These are phyloP conservation scores for Filobasidium wieringae DNA, from an alignment of 768 basidiomycete genomes.

Conservation along the genomic window DNA sequence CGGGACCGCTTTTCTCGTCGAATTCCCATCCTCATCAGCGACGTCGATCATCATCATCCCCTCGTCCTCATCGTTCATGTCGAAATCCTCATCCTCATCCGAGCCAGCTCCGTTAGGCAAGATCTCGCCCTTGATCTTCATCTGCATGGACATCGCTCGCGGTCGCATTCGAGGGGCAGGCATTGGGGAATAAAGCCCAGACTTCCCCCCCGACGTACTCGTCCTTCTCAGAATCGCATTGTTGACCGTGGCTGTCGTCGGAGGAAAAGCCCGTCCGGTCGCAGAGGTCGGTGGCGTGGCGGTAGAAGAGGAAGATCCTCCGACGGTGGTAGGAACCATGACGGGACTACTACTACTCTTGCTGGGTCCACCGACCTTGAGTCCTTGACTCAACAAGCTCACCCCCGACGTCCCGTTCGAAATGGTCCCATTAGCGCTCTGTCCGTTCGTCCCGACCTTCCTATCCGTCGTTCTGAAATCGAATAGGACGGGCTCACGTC, in stretches of 20 bases:
- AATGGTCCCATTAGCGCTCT: neutral
- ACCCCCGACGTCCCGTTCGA: neutral
- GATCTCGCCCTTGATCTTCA: slow-evolving; percentile 19
- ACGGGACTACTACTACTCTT: neutral
- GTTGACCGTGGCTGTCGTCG: neutral
- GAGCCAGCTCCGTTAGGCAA: slow-evolving; percentile 1
- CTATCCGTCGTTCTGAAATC: slow-evolving; percentile 16
- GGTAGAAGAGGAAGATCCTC: neutral
- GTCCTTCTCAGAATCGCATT: neutral
- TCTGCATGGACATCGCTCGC: slow-evolving; percentile 13
- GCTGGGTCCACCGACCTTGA: neutral
- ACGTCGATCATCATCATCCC: slow-evolving; percentile 1
- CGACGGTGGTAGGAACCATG: neutral
- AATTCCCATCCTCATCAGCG: neutral
- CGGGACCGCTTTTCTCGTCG: neutral
- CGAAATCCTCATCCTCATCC: slow-evolving; percentile 5
- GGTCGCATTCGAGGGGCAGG: slow-evolving; percentile 13
- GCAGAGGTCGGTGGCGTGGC: neutral
- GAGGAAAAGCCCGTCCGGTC: neutral
- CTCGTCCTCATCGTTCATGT: slow-evolving; percentile 6
- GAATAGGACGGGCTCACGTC: slow-evolving; percentile 9
- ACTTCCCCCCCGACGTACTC: neutral
- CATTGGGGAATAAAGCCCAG: neutral
- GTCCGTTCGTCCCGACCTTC: neutral
- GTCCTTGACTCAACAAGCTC: neutral